Conservation (phyloP, 805 yeast genomes). For the Yamadazyma phyllophila region DNA sequence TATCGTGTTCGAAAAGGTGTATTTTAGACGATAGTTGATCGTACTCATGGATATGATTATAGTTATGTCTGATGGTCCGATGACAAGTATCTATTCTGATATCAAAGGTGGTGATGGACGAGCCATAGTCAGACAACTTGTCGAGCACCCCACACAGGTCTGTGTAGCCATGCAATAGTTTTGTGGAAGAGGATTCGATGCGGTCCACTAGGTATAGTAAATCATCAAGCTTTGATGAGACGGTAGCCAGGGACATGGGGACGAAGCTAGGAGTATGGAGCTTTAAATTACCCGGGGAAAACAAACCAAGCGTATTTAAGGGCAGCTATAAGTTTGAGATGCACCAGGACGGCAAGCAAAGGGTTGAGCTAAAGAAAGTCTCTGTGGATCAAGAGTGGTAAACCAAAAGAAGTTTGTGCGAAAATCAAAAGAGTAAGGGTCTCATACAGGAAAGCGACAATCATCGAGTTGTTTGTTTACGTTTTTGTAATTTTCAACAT, state of each 20-base stretch:
- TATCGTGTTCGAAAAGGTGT: constrained; percentile 32
- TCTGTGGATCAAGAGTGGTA: too few species aligned
- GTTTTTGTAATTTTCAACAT: not conserved
- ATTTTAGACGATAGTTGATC: constrained; percentile 31
- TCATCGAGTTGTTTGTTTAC: not conserved
- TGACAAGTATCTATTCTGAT: constrained; percentile 26
- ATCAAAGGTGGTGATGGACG: constrained; percentile 25
- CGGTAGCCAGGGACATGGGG: too few species aligned
- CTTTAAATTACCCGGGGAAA: not conserved
- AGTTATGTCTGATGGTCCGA: constrained; percentile 22
- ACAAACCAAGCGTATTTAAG: too few species aligned
- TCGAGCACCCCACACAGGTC: constrained; percentile 24
- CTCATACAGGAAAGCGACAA: too few species aligned
- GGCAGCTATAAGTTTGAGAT: too few species aligned
- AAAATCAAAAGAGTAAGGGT: not conserved
- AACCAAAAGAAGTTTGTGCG: not conserved
- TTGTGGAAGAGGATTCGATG: constrained; percentile 27
- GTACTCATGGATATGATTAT: constrained; percentile 22
- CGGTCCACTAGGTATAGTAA: constrained; percentile 29
- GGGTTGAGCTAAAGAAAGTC: too few species aligned
- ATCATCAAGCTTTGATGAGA: constrained; percentile 20
- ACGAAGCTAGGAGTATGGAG: not conserved
- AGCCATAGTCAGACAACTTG: constrained; percentile 19
- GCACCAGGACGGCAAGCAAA: too few species aligned
- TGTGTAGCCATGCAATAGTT: constrained; percentile 19